Evolutionary conservation across 2,329 filamentous ascomycete species (phyloP), one percentile per base, ranked within the genome.

Genomic region (Triangularia setosa): DNA sequence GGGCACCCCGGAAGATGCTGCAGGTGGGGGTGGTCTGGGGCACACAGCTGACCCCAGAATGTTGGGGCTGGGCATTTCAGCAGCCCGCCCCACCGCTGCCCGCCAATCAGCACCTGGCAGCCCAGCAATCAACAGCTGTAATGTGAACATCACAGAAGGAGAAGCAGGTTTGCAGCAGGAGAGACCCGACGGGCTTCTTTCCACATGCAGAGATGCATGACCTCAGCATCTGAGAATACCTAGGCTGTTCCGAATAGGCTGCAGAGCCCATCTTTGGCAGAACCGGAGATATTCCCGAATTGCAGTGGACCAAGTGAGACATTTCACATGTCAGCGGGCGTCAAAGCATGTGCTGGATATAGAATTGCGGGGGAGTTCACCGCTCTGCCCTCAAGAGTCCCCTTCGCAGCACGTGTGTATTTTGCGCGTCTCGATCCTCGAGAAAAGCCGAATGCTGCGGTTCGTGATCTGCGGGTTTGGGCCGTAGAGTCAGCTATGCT

Each of bases 1-100:
- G 58, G 58, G 58, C 33, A 27, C n/a, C 11, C 2, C 7, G 35
- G 35, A n/a, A 18, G 40, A 48, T 11, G 18, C 40, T 8, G 40
- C 40, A 48, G 40, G 21, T 16, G 52, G 52, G n/a, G 52, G 23
- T 23, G 52, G 12, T 55, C 8, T 24, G 52, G 52, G 52, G 23
- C n/a, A 33, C 25, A 24, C 58, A 52, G 58, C 58, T 60, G 58
- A 60, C 58, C 58, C 58, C 58, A 21, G 25, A 58, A 28, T 21
- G 9, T 27, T 40, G 44, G 27, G 21, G 18, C 24, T n/a, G 58
- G 58, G 40, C n/a, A 21, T 21, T 24, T 53, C 40, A 53, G 40
- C 58, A 25, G 58, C 14, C 58, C 58, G 40, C 58, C 58, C 58
- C 58, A 53, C 58, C 11, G n/a, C 18, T 12, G 2, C 40, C 40